These are phyloP conservation scores for Sanghuangporus weigelae DNA, from an alignment of 1,284 basidiomycete species.

Conservation along the genomic window DNA sequence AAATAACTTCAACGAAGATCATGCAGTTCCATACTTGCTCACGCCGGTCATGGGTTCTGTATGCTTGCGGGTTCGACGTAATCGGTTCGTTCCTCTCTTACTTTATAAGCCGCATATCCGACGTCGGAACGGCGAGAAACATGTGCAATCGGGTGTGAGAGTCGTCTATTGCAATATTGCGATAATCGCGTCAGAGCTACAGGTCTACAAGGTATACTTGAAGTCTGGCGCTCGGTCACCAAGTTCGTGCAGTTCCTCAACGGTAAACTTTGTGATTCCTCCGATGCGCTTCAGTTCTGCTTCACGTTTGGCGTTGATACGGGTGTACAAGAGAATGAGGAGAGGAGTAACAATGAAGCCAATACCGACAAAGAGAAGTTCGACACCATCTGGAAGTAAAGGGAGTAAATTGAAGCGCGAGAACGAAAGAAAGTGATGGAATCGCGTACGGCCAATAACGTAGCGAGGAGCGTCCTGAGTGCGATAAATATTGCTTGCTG, in stretches of 20 bases:
- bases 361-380: constrained; percentile 62
- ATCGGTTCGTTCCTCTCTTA: no score
- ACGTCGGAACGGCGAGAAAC: background rate
- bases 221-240: constrained; percentile 28
- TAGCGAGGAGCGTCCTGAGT: constrained; percentile 54
- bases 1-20: no score
- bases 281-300: constrained; percentile 20
- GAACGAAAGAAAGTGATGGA: background rate
- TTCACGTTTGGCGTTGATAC: constrained; percentile 45
- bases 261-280: constrained; percentile 34
- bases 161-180: background rate
- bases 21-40: no score
- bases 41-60: no score
- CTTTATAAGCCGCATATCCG: no score
- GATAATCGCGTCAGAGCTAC: constrained; percentile 26
- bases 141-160: background rate
- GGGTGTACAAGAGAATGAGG: constrained; percentile 44
- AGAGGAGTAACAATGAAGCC: constrained; percentile 50
- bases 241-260: constrained; percentile 19
- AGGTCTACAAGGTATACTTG: constrained; percentile 8
- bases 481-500: constrained; percentile 47
- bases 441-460: constrained; percentile 49
- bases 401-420: background rate
- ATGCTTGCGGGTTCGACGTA: no score
- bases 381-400: constrained; percentile 46